A percentile compares a stretch with the other conserved stretches of the same genome.
Conservation (phyloP, 192 early-diverging fungal species). For the Spizellomyces sp. region DNA sequence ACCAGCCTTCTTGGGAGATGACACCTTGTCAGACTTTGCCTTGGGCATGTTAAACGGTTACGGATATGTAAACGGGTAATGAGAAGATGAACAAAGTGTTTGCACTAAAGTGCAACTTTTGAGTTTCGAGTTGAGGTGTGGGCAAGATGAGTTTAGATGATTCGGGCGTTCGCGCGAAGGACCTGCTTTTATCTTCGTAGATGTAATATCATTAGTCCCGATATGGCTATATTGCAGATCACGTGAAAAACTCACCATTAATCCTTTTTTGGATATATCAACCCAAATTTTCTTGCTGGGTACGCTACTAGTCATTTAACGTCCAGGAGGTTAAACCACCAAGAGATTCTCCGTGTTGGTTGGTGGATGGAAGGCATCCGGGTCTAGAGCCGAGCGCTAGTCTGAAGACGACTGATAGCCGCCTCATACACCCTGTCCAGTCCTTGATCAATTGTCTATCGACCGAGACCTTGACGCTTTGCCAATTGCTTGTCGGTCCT, state of each 20-base stretch:
- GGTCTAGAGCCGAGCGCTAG: not conserved
- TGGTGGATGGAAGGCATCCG: not conserved
- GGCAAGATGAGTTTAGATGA: not conserved
- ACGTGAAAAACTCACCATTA: too few species aligned
- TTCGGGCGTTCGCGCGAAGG: not conserved
- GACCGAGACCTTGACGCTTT: not conserved
- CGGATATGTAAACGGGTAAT: not conserved
- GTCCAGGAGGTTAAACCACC: not conserved
- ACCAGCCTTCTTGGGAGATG: slow-evolving; percentile 10
- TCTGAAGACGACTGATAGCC: not conserved
- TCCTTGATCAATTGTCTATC: not conserved
- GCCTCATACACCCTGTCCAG: not conserved
- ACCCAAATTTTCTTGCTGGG: too few species aligned
- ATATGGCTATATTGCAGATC: not conserved
- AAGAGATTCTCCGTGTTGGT: not conserved
- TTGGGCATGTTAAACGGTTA: slow-evolving; percentile 9
- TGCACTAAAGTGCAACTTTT: not conserved
- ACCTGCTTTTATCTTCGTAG: not conserved
- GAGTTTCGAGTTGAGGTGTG: not conserved
- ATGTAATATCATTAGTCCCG: not conserved
- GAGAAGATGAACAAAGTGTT: not conserved
- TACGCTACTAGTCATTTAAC: not conserved
- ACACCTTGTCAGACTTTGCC: slow-evolving; percentile 8
- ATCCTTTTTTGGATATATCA: too few species aligned
- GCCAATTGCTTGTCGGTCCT: not conserved